Base-by-base conservation (phyloP, 1,139 yeast species). In the Eremothecium cymbalariae region DNA sequence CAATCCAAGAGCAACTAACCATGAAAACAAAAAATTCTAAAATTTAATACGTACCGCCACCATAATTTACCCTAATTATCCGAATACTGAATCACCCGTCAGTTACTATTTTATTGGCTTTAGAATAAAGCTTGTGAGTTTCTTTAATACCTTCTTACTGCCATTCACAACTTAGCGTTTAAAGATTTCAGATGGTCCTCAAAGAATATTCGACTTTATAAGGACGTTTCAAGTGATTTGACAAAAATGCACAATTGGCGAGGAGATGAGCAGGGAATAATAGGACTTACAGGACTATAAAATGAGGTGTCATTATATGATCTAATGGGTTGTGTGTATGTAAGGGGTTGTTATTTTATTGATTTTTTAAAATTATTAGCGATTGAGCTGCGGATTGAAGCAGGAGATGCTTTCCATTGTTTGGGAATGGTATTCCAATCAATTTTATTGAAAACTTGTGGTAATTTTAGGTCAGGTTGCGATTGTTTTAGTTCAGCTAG, bases 391-490 rank as follows among this genome's bases (percentile, higher is more conserved):
- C 50, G 53, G 6, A 62, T 55, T 6, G 47, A 36, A 14, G 47
- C 44, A 5, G 55, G 53, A 37, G 78, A 64, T 2, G 82, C 69
- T 34, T 63, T 67, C 80, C 81, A 75, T 33, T 72, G 75, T 3
- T 50, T 37, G 40, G 70, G 69, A 14, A 72, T 61, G 9, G 58
- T 48, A 14, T 62, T 60, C 72, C 75, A 70, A 24, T 74, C 70
- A 30, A 75, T 58, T 33, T 62, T 62, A 15, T 64, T 56, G 53
- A 72, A 68, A 14, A 70, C 47, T 40, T 63, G 60, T 34, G 65
- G 67, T 37, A 63, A 39, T 31, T 60, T 58, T 27, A 60, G 39
- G 28, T 53, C 50, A 7, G 57, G 54, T 5, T 58, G 53, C 12
- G 50, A 43, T 15, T 48, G 46, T 28, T 57, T 50, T 18, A 68